Evolutionary conservation across 495 filamentous ascomycete genomes (phyloP), one percentile per base, ranked within the genome.

Genomic region (Podospora anserina): DNA sequence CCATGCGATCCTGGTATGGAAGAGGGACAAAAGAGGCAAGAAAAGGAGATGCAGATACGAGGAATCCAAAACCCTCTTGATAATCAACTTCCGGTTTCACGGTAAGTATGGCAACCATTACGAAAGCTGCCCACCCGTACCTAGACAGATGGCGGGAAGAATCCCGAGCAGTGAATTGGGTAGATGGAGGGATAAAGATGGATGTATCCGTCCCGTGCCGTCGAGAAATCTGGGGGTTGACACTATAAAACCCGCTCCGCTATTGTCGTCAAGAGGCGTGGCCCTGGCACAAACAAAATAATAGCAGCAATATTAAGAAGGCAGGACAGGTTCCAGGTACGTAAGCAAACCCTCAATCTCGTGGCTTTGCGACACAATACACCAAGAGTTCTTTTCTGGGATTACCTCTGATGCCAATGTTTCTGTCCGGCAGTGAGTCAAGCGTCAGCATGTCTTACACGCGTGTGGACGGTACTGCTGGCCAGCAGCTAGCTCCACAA

Each of bases 141-240:
- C 39, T 16, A 11, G 39, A 49, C 39, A 49, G 39, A 49, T 18
- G 13, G 56, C 26, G 19, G 26, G 56, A 59, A 59, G 20, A 59
- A 59, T 20, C 26, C 56, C 26, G 56, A 59, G 56, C 56, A 59
- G 13, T 27, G 5, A 49, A 49, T 59, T 59, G 56, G 15, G 30
- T 30, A 27, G 26, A 28, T 32, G 59, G 59, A 28, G 23, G 19
- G n/a, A 61, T 61, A 49, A 49, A 49, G 39, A 49, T 11, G 39
- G 9, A 49, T 30, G 16, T 61, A 61, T 61, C 59, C 59, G 19
- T 61, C 59, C 59, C 59, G 59, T 61, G 59, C 59, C 59, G 59
- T 28, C 59, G 26, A 34, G 30, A 61, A 49, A 49, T 61, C 59
- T 61, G 59, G 27, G 26, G 30, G 59, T 26, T 18, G 23, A 26